Conservation (phyloP, 257 asterid species). For the Ajuga chamaepitys region DNA sequence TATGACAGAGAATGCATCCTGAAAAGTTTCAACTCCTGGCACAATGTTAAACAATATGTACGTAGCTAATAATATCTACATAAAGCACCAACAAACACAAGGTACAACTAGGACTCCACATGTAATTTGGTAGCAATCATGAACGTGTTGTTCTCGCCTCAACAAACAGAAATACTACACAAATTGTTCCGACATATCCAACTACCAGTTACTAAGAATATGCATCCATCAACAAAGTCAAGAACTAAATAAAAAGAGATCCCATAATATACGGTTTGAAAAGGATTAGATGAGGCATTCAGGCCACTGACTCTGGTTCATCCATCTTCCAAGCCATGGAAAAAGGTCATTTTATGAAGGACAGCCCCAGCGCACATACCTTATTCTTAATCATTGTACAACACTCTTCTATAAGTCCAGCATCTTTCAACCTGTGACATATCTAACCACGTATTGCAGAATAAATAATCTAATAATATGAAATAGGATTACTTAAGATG, state of each 20-base stretch:
- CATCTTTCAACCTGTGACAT: slow-evolving; percentile 76
- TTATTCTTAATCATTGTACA: slow-evolving; percentile 51
- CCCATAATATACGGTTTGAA: not conserved
- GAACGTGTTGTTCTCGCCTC: not conserved
- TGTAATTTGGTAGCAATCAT: not conserved
- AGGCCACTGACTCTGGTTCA: not conserved
- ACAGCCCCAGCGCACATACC: slow-evolving; percentile 37
- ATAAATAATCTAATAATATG: slow-evolving; percentile 15
- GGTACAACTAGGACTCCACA: not conserved
- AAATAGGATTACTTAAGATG: slow-evolving; percentile 3
- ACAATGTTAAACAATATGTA: not conserved
- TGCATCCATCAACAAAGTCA: not conserved
- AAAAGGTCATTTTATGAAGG: slow-evolving; percentile 4
- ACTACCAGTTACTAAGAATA: not conserved
- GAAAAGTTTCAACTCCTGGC: not conserved
- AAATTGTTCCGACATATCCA: not conserved
- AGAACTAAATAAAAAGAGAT: slow-evolving; percentile 5
- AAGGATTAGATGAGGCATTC: slow-evolving; percentile 7
- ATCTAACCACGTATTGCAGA: slow-evolving; percentile 39
- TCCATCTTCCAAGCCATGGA: not conserved
- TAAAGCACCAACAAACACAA: not conserved
- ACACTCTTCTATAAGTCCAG: slow-evolving; percentile 64
- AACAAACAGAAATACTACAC: not conserved
- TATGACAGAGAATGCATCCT: not conserved
- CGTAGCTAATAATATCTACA: not conserved